Conservation (phyloP, 169 alveolate species). For the Cardiosporidium cionae region DNA sequence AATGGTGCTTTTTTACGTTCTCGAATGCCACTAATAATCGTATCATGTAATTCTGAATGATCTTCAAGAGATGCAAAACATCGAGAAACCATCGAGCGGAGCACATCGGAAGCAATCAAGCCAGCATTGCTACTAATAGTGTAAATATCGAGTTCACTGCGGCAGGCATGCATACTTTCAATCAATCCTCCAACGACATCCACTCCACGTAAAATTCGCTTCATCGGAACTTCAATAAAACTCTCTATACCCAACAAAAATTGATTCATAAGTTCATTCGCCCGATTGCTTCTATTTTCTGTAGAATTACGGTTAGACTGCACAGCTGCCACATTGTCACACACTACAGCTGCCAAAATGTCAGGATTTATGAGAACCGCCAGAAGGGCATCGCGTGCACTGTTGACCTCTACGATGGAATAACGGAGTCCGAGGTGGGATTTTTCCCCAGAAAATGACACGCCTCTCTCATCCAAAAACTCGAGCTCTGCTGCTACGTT, state of each 20-base stretch:
- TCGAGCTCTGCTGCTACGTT: neutral
- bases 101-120: conserved; percentile 33
- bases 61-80: conserved; percentile 45
- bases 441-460: neutral
- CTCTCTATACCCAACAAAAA: conserved; percentile 46
- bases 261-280: conserved; percentile 17
- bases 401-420: conserved; percentile 46
- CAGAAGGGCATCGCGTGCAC: conserved; percentile 40
- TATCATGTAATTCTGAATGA: conserved; percentile 51
- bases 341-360: conserved; percentile 44
- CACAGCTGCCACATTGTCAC: conserved; percentile 41
- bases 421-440: conserved; percentile 3
- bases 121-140: conserved; percentile 47
- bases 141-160: conserved; percentile 48
- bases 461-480: neutral
- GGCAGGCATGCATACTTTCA: conserved; percentile 29
- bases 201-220: conserved; percentile 37
- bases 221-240: conserved; percentile 40
- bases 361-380: conserved; percentile 45
- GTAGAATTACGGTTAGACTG: conserved; percentile 1
- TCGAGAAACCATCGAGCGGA: conserved; percentile 34
- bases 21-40: conserved; percentile 43
- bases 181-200: conserved; percentile 22
- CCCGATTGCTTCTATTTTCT: neutral
- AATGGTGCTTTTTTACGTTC: conserved; percentile 43